A percentile compares a stretch with the other conserved stretches of the same genome.
Conservation (phyloP, 768 basidiomycete genomes). For the Leccinum rimulosum region DNA sequence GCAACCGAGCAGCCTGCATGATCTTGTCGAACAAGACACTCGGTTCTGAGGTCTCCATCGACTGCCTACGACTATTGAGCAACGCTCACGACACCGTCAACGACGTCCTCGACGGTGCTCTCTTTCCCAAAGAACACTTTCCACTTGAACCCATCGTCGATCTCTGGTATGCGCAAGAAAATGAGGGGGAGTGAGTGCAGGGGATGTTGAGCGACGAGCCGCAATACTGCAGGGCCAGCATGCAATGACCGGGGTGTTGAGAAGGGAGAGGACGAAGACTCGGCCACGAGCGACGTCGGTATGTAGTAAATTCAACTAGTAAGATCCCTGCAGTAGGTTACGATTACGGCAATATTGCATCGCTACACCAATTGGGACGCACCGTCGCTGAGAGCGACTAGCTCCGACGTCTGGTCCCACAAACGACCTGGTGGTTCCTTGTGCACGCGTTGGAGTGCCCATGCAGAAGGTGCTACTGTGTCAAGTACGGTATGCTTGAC, state of each 20-base stretch:
- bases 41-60: slow-evolving; percentile 42
- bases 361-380: slow-evolving; percentile 9
- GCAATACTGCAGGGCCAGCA: slow-evolving; percentile 36
- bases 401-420: slow-evolving; percentile 68
- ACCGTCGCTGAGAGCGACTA: slow-evolving; percentile 67
- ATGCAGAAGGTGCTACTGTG: slow-evolving; percentile 49
- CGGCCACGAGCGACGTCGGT: slow-evolving; percentile 21
- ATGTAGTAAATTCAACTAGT: slow-evolving; percentile 11
- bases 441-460: slow-evolving; percentile 69
- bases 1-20: slow-evolving; percentile 42
- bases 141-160: slow-evolving; percentile 70
- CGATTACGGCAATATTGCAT: neutral
- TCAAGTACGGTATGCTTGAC: slow-evolving; percentile 51
- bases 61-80: slow-evolving; percentile 37
- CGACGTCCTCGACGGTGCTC: slow-evolving; percentile 53
- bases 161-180: slow-evolving; percentile 71
- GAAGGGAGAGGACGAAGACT: slow-evolving; percentile 38
- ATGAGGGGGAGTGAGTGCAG: slow-evolving; percentile 40
- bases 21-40: slow-evolving; percentile 60
- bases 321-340: slow-evolving; percentile 45
- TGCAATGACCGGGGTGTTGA: slow-evolving; percentile 67
- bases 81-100: slow-evolving; percentile 55
- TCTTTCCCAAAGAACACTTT: slow-evolving; percentile 61
- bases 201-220: too few species aligned
- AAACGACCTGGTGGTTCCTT: slow-evolving; percentile 53